Conservation (phyloP, 345 rosid genomes). For the Lumnitzera racemosa region DNA sequence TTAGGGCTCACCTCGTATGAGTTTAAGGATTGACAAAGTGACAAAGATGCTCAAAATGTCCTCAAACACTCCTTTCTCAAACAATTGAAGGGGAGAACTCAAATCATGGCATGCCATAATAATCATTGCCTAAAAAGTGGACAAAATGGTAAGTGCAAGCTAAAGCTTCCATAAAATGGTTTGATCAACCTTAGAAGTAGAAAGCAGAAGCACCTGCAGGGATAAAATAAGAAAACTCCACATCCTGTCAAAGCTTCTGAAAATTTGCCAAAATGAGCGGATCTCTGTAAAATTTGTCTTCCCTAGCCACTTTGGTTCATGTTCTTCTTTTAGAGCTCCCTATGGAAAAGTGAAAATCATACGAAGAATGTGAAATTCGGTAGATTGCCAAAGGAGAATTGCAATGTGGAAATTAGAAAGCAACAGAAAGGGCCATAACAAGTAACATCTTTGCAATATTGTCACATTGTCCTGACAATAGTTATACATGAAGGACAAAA, state of each 20-base stretch:
- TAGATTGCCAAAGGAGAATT: not conserved
- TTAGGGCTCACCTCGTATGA: constrained; percentile 51
- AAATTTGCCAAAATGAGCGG: constrained; percentile 95
- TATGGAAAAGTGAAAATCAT: constrained; percentile 19
- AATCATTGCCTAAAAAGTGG: constrained; percentile 64
- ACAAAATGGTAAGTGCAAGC: not conserved
- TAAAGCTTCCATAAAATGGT: not conserved
- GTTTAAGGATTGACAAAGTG: constrained; percentile 72
- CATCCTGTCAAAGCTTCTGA: constrained; percentile 95
- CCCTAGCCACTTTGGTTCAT: constrained; percentile 61
- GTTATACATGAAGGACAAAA: no score
- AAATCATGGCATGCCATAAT: constrained; percentile 94
- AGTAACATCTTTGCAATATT: no score
- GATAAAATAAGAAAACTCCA: constrained; percentile 89
- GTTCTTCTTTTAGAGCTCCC: constrained; percentile 36
- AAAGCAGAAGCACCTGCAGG: constrained; percentile 58
- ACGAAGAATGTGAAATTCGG: not conserved
- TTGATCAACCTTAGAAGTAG: not conserved
- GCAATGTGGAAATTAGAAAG: not conserved
- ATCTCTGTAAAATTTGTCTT: constrained; percentile 90
- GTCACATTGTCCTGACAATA: no score
- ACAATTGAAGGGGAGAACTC: constrained; percentile 74
- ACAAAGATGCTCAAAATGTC: constrained; percentile 88
- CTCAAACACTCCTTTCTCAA: constrained; percentile 69
- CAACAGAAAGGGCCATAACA: no score